Evolutionary conservation across 2,329 filamentous ascomycete genomes (phyloP), one percentile per base, ranked within the genome.

Genomic region (Drechmeria coniospora): DNA sequence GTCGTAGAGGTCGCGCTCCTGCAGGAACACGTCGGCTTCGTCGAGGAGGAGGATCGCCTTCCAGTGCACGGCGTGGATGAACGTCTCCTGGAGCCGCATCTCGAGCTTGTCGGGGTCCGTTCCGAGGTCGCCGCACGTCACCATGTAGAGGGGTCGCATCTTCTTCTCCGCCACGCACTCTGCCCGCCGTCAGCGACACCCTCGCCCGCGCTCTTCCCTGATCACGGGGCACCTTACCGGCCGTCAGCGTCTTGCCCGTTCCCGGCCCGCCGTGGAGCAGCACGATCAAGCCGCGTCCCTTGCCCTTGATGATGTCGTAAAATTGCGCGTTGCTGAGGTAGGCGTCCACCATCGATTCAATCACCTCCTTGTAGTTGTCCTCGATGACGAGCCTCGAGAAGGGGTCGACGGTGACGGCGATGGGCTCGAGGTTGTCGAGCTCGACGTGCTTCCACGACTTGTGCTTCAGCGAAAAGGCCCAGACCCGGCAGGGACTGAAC

Each of bases 61-160:
- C 52, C 50, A 56, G 17, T 14, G 33, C 2, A 77, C 68, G 1
- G 74, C 74, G 25, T 82, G 71, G 42, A 79, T 73, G 37, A 83
- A 32, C 9, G 27, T 24, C 8, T 25, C 23, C 6, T 8, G 15
- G 23, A 32, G 25, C 11, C 21, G 20, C n/a, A 21, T 18, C 16
- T 26, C 25, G 16, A 26, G 11, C 8, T 26, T 15, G 25, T 8
- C 14, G 14, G 16, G 11, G 7, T 18, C 12, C 15, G 16, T 9
- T 7, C 25, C 25, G 7, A 26, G 25, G n/a, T 26, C 25, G n/a
- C 8, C 12, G 25, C 25, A 14, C 17, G 8, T 26, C 8, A 17
- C 16, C 10, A 10, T 10, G 17, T 26, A 26, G 14, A 26, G 17
- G 8, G 25, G 25, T 9, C 25, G 16, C 8, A n/a, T 14, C 7